Percentiles rank a stretch among this genome's conserved stretches.
phyloP scores from a whole-genome alignment of 257 asterid species.

The Salvia splendens region DNA sequence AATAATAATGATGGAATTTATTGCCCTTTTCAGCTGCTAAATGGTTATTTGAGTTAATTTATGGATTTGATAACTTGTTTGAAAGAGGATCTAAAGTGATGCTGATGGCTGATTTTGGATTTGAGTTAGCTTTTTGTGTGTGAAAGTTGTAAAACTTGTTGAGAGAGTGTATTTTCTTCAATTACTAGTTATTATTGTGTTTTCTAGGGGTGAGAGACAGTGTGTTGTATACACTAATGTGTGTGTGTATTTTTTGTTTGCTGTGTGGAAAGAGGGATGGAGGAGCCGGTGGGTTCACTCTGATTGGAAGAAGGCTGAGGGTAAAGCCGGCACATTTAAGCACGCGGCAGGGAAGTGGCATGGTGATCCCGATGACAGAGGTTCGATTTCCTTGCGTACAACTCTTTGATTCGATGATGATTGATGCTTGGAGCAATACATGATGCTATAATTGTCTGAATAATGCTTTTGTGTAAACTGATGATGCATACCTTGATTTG shows the following conservation, averaged over 20 bases:
- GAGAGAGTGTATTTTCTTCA: not conserved
- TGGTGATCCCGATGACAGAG: conserved; percentile 24
- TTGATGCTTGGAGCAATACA: conserved; percentile 40
- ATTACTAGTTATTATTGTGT: not conserved
- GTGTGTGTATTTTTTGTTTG: conserved; percentile 4
- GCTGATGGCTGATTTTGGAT: too few relatives aligned
- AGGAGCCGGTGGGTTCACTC: conserved; percentile 28
- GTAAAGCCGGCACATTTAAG: conserved; percentile 21
- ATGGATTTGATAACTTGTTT: not conserved
- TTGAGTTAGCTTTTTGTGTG: not conserved
- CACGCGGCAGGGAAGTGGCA: conserved; percentile 25
- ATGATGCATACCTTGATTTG: too few relatives aligned
- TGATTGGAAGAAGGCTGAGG: conserved; percentile 25
- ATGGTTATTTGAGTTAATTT: not conserved
- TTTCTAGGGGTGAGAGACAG: not conserved
- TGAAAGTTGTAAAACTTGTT: not conserved
- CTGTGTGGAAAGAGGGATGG: conserved; percentile 32
- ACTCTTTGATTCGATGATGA: not conserved
- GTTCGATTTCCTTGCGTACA: not conserved
- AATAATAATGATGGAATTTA: not conserved
- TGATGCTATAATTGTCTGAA: conserved; percentile 70
- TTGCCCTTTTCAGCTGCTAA: not conserved
- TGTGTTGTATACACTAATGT: not conserved
- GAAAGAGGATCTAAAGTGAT: conserved; percentile 12
- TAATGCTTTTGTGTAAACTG: not conserved